Conservation (phyloP, 306 rosid genomes). For the Lathyrus sativus region DNA sequence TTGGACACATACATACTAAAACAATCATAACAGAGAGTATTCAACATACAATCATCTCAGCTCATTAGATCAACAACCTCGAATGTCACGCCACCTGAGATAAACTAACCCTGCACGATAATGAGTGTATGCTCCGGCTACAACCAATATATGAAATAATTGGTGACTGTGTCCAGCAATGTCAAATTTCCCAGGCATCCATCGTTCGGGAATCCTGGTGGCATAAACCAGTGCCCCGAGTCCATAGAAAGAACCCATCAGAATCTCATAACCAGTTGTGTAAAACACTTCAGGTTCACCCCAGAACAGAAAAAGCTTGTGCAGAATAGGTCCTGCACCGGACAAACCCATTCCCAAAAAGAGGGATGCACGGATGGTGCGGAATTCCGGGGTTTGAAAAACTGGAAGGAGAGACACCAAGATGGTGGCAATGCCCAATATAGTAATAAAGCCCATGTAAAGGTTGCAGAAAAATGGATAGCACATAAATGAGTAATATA, state of each 20-base stretch:
- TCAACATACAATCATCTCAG: conserved; percentile 18
- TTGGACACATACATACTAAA: background rate
- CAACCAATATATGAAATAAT: conserved; percentile 77
- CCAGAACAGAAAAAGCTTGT: conserved; percentile 81
- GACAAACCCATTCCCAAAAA: conserved; percentile 88
- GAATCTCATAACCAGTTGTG: conserved; percentile 80
- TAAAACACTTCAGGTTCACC: conserved; percentile 84
- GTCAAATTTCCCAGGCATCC: conserved; percentile 98
- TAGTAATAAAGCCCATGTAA: conserved; percentile 78
- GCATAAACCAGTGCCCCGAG: conserved; percentile 90
- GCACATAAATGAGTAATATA: conserved; percentile 96
- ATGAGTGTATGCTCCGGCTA: conserved; percentile 92
- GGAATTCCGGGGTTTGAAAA: conserved; percentile 80
- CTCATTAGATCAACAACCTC: conserved; percentile 63
- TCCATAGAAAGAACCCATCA: conserved; percentile 85
- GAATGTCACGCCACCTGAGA: conserved; percentile 89
- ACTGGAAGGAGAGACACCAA: conserved; percentile 79
- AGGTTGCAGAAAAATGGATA: conserved; percentile 87
- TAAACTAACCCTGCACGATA: conserved; percentile 91
- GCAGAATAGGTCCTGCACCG: conserved; percentile 75
- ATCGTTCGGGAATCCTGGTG: conserved; percentile 87
- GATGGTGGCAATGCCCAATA: conserved; percentile 71
- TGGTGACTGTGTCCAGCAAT: conserved; percentile 99
- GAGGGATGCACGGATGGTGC: conserved; percentile 76
- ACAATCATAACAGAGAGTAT: conserved; percentile 28